A percentile compares a stretch with the other conserved stretches of the same genome.
Evolutionary conservation across 2,329 filamentous ascomycete species (phyloP).

Genomic region (Diplodia sapinea): DNA sequence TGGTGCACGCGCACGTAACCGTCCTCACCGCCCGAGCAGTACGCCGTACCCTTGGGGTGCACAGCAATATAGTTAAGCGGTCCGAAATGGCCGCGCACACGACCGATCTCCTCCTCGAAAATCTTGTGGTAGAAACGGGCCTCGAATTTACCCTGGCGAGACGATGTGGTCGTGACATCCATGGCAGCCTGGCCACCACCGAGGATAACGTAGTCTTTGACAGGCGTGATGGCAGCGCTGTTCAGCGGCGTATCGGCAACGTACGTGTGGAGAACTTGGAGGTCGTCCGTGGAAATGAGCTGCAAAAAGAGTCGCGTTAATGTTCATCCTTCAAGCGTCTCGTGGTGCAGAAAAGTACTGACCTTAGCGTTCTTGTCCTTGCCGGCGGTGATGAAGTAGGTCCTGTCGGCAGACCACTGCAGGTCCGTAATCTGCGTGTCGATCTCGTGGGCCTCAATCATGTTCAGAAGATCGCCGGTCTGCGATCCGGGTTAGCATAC

Average conservation of each 20-base stretch:
- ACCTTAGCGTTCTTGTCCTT: slow-evolving; percentile 98
- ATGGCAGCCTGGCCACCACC: slow-evolving; percentile 98
- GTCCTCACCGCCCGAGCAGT: slow-evolving; percentile 95
- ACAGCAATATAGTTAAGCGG: slow-evolving; percentile 95
- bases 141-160: slow-evolving; percentile 98
- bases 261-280: slow-evolving; percentile 93
- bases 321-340: slow-evolving; percentile 14
- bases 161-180: slow-evolving; percentile 94
- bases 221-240: slow-evolving; percentile 89
- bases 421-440: slow-evolving; percentile 87
- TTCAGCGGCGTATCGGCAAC: slow-evolving; percentile 92
- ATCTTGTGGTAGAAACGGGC: slow-evolving; percentile 99
- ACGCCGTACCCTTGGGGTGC: slow-evolving; percentile 88
- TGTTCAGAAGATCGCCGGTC: slow-evolving; percentile 81
- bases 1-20: slow-evolving; percentile 98
- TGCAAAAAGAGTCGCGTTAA: slow-evolving; percentile 40
- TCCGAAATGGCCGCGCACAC: slow-evolving; percentile 96
- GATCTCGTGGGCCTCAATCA: slow-evolving; percentile 83
- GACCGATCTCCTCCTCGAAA: slow-evolving; percentile 97
- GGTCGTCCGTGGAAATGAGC: slow-evolving; percentile 83
- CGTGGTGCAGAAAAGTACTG: slow-evolving; percentile 37
- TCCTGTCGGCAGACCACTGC: slow-evolving; percentile 91
- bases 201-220: slow-evolving; percentile 97
- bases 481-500: slow-evolving; percentile 40
- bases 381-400: slow-evolving; percentile 97